These are phyloP conservation scores for Ophiostoma angusticollis DNA, from an alignment of 2,329 filamentous ascomycete species.

Conservation along the genomic window DNA sequence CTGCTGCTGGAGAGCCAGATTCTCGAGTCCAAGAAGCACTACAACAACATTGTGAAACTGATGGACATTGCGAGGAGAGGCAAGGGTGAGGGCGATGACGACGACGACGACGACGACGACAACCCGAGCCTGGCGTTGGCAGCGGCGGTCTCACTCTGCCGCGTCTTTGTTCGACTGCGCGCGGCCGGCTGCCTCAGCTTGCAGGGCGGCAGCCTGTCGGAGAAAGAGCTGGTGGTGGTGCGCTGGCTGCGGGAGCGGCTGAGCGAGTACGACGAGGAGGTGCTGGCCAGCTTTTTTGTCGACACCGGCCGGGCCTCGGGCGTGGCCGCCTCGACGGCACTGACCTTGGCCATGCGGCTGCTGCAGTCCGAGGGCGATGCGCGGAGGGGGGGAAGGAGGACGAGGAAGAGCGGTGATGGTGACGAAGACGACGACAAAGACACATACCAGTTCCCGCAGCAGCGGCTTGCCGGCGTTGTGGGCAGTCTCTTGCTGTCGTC, in stretches of 20 bases:
- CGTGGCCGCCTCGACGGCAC: slow-evolving; percentile 51
- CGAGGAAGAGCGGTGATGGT: neutral
- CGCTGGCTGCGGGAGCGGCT: slow-evolving; percentile 69
- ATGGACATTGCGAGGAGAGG: slow-evolving; percentile 45
- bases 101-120: slow-evolving; percentile 1
- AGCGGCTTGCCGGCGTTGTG: slow-evolving; percentile 54
- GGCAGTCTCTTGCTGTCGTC: slow-evolving; percentile 39
- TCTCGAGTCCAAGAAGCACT: slow-evolving; percentile 73
- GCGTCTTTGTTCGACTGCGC: slow-evolving; percentile 72
- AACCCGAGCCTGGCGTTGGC: slow-evolving; percentile 35
- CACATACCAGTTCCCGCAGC: slow-evolving; percentile 51
- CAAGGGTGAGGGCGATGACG: neutral
- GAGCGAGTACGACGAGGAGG: slow-evolving; percentile 54
- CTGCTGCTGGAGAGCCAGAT: slow-evolving; percentile 68
- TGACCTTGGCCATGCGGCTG: slow-evolving; percentile 72
- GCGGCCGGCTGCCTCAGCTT: slow-evolving; percentile 58
- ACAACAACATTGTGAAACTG: slow-evolving; percentile 75
- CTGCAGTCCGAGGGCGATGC: slow-evolving; percentile 66
- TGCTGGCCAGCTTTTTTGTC: slow-evolving; percentile 50
- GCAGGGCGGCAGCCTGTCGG: slow-evolving; percentile 50
- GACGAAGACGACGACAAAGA: neutral
- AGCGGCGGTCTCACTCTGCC: slow-evolving; percentile 69
- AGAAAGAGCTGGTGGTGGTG: slow-evolving; percentile 62
- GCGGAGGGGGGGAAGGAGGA: slow-evolving; percentile 29
- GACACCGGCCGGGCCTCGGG: slow-evolving; percentile 39